Base-by-base conservation (phyloP, 1,139 yeast genomes). In the Blastobotrys apis region DNA sequence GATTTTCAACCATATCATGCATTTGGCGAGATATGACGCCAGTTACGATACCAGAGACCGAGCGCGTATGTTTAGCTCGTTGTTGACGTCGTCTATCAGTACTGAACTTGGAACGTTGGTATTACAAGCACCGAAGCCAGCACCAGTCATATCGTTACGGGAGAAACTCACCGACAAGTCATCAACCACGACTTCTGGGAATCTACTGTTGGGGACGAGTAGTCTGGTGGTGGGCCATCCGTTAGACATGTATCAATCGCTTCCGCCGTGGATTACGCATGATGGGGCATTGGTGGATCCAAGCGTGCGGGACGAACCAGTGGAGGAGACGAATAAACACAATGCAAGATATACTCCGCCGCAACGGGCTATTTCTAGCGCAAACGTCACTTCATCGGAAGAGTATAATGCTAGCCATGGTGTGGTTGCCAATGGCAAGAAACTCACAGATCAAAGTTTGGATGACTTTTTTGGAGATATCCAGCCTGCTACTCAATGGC, bases 31-130 rank as follows among this genome's bases (percentile, higher is more conserved):
- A 51, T 86, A 81, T 59, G 99, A 94, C 60, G 67, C 73, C 6
- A 77, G 79, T 5, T 80, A 80, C 56, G 97, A 87, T 59, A 77
- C 86, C 0, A 74, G 98, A 50, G 98, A 94, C 59, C 74, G 94
- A 47, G 86, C 95, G 0, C 73, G 98, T 51, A 73, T 84, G 71
- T 71, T 87, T 35, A 69, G 77, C 31, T 76, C 80, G 1, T 74
- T 74, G 38, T 71, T 74, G 51, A 60, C 54, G 9, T 53, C 65
- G 15, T 57, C 60, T 19, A 59, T 69, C 31, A 53, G 55, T 26
- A 58, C 58, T 3, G 72, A 74, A 51, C 69, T 94, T 52, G 92
- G 94, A 0, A 73, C 84, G 0, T 69, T 94, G 36, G 71, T 92
- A 45, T 72, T 92, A 31, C 95, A 88, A 58, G 92, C 85, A 0